These are phyloP conservation scores for Anisodus acutangulus DNA, from an alignment of 257 asterid genomes.

Conservation along the genomic window DNA sequence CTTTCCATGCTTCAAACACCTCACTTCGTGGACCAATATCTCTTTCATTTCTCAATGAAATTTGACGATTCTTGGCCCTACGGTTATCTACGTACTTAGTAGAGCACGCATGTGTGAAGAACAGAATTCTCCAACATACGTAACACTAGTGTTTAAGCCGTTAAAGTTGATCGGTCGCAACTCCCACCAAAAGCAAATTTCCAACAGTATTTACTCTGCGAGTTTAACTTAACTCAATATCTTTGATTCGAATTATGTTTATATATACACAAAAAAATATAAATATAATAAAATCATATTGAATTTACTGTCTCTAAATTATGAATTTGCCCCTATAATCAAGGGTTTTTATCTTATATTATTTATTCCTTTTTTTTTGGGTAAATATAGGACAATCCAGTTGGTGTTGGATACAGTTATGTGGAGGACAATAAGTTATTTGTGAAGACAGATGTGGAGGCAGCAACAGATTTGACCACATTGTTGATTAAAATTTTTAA, in stretches of 20 bases:
- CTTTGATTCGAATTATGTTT: not conserved
- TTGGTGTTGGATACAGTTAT: constrained; percentile 93
- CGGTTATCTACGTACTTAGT: no score
- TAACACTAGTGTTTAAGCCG: no score
- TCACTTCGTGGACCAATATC: no score
- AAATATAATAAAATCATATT: not conserved
- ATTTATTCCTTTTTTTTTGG: not conserved
- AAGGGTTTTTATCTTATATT: not conserved
- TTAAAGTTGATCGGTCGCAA: no score
- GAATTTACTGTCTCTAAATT: not conserved
- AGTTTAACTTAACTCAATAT: not conserved
- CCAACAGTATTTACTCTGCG: not conserved
- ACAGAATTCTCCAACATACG: no score
- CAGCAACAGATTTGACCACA: constrained; percentile 80
- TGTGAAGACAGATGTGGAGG: constrained; percentile 82
- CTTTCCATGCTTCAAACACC: no score
- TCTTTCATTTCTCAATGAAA: no score
- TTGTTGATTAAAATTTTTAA: constrained; percentile 69
- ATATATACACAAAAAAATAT: not conserved
- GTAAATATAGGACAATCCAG: constrained; percentile 79
- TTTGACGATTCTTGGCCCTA: no score
- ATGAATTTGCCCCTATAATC: not conserved
- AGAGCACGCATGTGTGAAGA: no score
- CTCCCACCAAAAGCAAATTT: no score
- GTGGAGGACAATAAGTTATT: constrained; percentile 72